Base-by-base conservation (phyloP, 1,284 basidiomycete species). In the Erythrobasidium hasegawianum region DNA sequence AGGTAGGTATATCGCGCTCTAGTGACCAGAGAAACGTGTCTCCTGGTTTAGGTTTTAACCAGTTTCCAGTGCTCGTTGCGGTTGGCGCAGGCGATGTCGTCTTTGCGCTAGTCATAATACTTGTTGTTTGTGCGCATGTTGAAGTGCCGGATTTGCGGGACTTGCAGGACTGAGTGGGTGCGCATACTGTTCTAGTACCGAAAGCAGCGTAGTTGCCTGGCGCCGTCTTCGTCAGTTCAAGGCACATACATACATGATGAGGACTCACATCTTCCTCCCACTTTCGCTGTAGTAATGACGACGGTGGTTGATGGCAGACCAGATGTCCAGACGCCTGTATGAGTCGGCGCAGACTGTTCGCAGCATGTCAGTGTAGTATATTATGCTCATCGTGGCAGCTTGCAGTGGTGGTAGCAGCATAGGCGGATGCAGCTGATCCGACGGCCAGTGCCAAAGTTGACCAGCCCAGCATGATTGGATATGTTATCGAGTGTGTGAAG, bases 371-470 rank as follows among this genome's bases (percentile, higher is more conserved):
- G 33, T 11, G 11, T 33, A 33, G 33, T 33, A 11, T 33, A 5
- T 59, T 76, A 74, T 29, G 72, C 68, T 73, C 74, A 76, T 22
- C 71, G 74, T 14, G 67, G 67, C 61, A 74, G 69, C 62, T 72
- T 69, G 26, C 61, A n/a, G 33, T 33, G 5, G 33, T n/a, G n/a
- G n/a, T 33, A 4, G 33, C 33, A 5, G 33, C 33, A 11, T 33
- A 33, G 33, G 33, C 11, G 11, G 33, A 33, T 33, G 33, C 33
- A 33, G 33, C 33, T 33, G 33, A 5, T 33, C 33, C 33, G 4
- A 33, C 33, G 11, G 33, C 33, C 5, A 33, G 33, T 33, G 33
- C 33, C 33, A 33, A 33, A 4, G 33, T 33, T 11, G 33, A 33
- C 33, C 33, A 33, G 33, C 33, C 33, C 4, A 33, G 33, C 33